Percentiles rank a stretch among this genome's conserved stretches.
Evolutionary conservation across 352 stramenopile genomes (phyloP).

Genomic region (Globisporangium rhizosaccharum): DNA sequence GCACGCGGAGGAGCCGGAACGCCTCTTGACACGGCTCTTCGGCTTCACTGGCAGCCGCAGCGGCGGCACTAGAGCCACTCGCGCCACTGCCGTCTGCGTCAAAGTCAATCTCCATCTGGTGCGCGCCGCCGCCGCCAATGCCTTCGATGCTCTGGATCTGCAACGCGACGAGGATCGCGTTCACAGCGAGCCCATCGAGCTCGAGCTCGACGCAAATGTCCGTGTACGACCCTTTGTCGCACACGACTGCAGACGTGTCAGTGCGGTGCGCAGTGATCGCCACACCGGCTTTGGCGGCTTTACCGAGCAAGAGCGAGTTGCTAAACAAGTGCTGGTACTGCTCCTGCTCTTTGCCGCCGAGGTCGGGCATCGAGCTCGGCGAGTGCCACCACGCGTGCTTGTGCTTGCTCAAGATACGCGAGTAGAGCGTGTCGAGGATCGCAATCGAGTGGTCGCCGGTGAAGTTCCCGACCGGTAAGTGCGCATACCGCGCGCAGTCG

Average conservation of each 20-base stretch:
- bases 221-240: slow-evolving; percentile 89
- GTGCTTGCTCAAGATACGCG: slow-evolving; percentile 88
- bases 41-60: slow-evolving; percentile 43
- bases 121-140: slow-evolving; percentile 28
- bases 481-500: slow-evolving; percentile 79
- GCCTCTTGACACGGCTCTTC: slow-evolving; percentile 90
- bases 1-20: slow-evolving; percentile 87
- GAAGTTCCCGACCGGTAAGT: slow-evolving; percentile 95
- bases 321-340: slow-evolving; percentile 73
- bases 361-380: slow-evolving; percentile 78
- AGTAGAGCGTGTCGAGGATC: slow-evolving; percentile 94
- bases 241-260: slow-evolving; percentile 73
- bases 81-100: slow-evolving; percentile 25
- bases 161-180: slow-evolving; percentile 63
- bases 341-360: slow-evolving; percentile 85
- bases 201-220: slow-evolving; percentile 72
- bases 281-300: slow-evolving; percentile 6
- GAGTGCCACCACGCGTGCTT: slow-evolving; percentile 96
- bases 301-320: slow-evolving; percentile 29
- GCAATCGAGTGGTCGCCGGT: slow-evolving; percentile 86
- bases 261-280: slow-evolving; percentile 22
- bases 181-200: slow-evolving; percentile 68
- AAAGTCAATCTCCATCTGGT: slow-evolving; percentile 70
- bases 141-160: slow-evolving; percentile 76
- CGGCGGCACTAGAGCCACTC: slow-evolving; percentile 9